Evolutionary conservation across 108 stramenopile genomes (phyloP).

Genomic region (Cyclotella kingstonii): DNA sequence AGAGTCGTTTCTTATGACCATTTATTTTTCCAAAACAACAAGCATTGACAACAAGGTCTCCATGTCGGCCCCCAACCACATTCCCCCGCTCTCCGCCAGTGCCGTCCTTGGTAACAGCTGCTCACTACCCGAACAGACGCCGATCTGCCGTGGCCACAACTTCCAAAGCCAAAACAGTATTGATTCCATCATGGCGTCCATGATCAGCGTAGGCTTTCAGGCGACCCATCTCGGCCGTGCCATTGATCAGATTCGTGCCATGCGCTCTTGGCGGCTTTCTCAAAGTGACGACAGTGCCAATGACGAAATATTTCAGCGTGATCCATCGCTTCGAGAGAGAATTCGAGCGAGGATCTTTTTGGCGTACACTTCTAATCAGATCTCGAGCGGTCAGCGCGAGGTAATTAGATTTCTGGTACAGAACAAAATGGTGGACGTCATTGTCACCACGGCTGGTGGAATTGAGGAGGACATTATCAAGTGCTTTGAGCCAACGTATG

Average conservation of each 20-base stretch:
- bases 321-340: constrained; percentile 52
- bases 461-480: constrained; percentile 99
- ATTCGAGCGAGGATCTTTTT: constrained; percentile 94
- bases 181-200: constrained; percentile 77
- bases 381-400: constrained; percentile 97
- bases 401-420: constrained; percentile 90
- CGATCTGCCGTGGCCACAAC: constrained; percentile 80
- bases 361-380: constrained; percentile 97
- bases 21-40: background rate
- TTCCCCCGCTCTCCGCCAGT: constrained; percentile 76
- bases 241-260: constrained; percentile 89
- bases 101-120: constrained; percentile 81
- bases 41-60: constrained; percentile 1
- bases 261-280: constrained; percentile 93
- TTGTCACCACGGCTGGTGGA: constrained; percentile 98
- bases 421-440: constrained; percentile 95
- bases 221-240: constrained; percentile 95
- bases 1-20: too few species aligned
- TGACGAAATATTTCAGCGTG: constrained; percentile 71
- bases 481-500: constrained; percentile 94
- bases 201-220: constrained; percentile 91
- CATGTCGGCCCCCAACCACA: constrained; percentile 73
- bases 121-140: constrained; percentile 48
- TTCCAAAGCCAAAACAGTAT: constrained; percentile 60
- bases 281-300: constrained; percentile 78